Base-by-base conservation (phyloP, 768 basidiomycete species). In the Trametes cingulata region DNA sequence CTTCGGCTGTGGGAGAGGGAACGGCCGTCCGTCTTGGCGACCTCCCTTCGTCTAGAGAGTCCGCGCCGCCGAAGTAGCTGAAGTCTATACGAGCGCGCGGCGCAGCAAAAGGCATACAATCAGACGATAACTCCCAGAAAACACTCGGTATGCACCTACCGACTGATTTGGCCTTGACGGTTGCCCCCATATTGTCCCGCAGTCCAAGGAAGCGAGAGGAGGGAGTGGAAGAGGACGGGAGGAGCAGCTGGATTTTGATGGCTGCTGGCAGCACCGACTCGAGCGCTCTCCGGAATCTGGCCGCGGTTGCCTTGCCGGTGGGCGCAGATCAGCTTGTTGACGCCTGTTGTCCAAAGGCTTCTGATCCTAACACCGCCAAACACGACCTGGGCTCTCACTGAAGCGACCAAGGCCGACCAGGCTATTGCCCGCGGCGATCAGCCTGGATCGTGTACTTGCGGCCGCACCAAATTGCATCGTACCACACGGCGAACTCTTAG, bases 11-110 rank as follows among this genome's bases (percentile, higher is more conserved):
- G 83, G 83, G 64, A 80, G 79, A 8, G 80, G 80, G 22, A 81
- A 74, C 53, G 52, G 60, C 46, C 58, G 73, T 64, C 58, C 72
- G 35, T 52, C 84, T 76, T 12, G 71, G 66, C 67, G 69, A 68
- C 56, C 73, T 69, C 56, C 78, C 85, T 57, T 88, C 86, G 7
- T 77, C 64, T 37, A 90, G 75, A 1, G 88, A 85, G 65, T 95
- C 93, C 10, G 93, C 93, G 6, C 93, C 93, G 47, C 93, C 93
- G 62, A 82, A 91, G 52, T 87, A 80, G 66, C 90, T 91, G 73
- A 84, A 93, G 70, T 93, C 90, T 90, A 51, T 5, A 52, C 19
- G 33, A 43, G 50, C n/a, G 29, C 35, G n/a, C n/a, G n/a, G n/a
- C n/a, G n/a, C n/a, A n/a, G n/a, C n/a, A n/a, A n/a, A 33, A 33